Evolutionary conservation across 2,329 filamentous ascomycete genomes (phyloP), one percentile per base, ranked within the genome.

Genomic region (Mycocentrospora acerina): DNA sequence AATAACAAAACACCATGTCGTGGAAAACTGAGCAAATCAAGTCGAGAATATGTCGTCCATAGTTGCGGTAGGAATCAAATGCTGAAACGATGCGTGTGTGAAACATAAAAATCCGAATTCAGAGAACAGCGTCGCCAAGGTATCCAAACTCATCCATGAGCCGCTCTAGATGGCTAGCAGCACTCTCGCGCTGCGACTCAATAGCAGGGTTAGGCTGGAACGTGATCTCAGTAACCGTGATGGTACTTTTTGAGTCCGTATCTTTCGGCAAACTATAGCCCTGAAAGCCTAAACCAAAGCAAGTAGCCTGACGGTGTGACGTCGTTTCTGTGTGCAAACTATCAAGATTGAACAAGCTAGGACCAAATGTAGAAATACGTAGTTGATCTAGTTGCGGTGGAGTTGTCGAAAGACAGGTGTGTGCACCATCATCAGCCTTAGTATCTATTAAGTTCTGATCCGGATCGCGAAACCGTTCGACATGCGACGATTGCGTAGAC

Each of bases 101-200:
- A n/a, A n/a, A n/a, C n/a, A n/a, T n/a, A n/a, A n/a, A n/a, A n/a
- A n/a, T n/a, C n/a, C n/a, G n/a, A n/a, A n/a, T 14, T 55, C 28
- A 64, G 4, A 57, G 34, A 17, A 67, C 63, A 6, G 56, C 45
- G 11, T 62, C 62, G 4, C 61, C 55, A 2, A 67, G 42, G 18
- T 64, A 67, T 0, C 45, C 53, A 39, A 67, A 67, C n/a, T 66
- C 63, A 26, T 53, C 51, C 40, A 67, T 55, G 2, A 67, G 46
- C 32, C 42, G 41, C 24, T 51, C 50, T 1, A 61, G 29, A 13
- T 56, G 55, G 31, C 51, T 62, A 19, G 54, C 41, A 1, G 53
- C 52, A 28, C 52, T 56, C 18, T 51, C 53, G 16, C 54, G 43
- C 28, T 50, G 42, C 16, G 52, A 43, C n/a, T 32, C 44, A 24